Percentiles rank a stretch among this genome's conserved stretches.
phyloP scores from a whole-genome alignment of 306 rosid species.

The Pterocarpus santalinus region DNA sequence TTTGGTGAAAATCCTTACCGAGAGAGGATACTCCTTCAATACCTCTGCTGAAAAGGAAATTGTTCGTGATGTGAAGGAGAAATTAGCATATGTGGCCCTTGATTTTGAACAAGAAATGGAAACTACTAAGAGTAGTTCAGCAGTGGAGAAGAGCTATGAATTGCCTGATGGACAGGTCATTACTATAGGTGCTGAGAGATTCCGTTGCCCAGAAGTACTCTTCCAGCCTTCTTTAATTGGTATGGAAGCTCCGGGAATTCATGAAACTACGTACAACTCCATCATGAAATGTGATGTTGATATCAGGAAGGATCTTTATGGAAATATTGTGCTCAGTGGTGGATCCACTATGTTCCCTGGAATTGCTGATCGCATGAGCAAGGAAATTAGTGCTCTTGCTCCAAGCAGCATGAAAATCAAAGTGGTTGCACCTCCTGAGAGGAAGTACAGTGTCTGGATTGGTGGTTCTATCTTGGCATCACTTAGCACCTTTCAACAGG shows the following conservation, averaged over 20 bases:
- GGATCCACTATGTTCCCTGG: slow-evolving; percentile 84
- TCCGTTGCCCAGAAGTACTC: slow-evolving; percentile 84
- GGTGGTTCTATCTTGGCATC: slow-evolving; percentile 87
- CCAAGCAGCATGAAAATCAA: slow-evolving; percentile 89
- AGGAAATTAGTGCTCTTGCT: slow-evolving; percentile 80
- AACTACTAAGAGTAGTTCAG: slow-evolving; percentile 70
- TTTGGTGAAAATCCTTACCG: slow-evolving; percentile 73
- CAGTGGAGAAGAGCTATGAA: slow-evolving; percentile 78
- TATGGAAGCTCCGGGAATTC: slow-evolving; percentile 81
- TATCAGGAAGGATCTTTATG: slow-evolving; percentile 80
- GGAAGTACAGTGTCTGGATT: slow-evolving; percentile 85
- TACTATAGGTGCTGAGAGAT: slow-evolving; percentile 79
- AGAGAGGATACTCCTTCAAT: slow-evolving; percentile 79
- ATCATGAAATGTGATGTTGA: slow-evolving; percentile 86
- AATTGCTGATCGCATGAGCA: slow-evolving; percentile 84
- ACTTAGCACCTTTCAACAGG: slow-evolving; percentile 86
- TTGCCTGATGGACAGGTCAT: slow-evolving; percentile 83
- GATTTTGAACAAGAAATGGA: slow-evolving; percentile 79
- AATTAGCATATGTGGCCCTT: slow-evolving; percentile 77
- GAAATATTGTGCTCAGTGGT: slow-evolving; percentile 80
- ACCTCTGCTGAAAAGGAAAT: slow-evolving; percentile 82
- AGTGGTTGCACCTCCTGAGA: slow-evolving; percentile 84
- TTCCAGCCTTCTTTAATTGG: slow-evolving; percentile 84
- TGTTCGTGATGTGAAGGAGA: slow-evolving; percentile 86
- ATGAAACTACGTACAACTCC: slow-evolving; percentile 79